Evolutionary conservation across 1,139 yeast species (phyloP).

Genomic region (Taphrina betulina): DNA sequence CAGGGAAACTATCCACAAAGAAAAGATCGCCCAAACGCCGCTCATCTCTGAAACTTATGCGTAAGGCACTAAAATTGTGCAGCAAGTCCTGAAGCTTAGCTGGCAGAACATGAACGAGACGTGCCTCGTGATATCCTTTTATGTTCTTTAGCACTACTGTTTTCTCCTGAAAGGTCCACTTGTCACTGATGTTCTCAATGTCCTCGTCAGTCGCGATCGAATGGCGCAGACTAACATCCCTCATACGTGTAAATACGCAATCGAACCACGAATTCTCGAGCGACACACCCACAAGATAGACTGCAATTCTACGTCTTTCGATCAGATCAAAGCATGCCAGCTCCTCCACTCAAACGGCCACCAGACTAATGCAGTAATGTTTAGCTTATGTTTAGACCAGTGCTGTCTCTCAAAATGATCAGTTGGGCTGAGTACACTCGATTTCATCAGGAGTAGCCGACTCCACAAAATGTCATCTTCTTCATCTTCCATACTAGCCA

Average conservation of each 20-base stretch:
- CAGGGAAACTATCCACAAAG: slow-evolving; percentile 7
- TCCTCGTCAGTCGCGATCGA: slow-evolving; percentile 13
- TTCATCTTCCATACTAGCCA: too few relatives aligned
- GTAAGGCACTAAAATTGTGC: not conserved
- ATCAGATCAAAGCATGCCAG: too few relatives aligned
- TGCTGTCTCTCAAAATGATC: too few relatives aligned
- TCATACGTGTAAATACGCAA: not conserved
- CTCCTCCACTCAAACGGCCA: too few relatives aligned
- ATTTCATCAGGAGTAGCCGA: too few relatives aligned
- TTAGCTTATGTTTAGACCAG: too few relatives aligned
- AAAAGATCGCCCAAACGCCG: slow-evolving; percentile 9
- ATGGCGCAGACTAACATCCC: not conserved
- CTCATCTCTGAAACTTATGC: not conserved
- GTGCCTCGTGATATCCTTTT: slow-evolving; percentile 6
- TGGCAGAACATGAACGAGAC: not conserved
- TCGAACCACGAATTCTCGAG: too few relatives aligned
- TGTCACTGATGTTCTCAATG: not conserved
- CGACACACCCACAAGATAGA: too few relatives aligned
- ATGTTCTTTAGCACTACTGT: not conserved
- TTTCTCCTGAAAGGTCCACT: slow-evolving; percentile 10
- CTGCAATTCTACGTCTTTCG: too few relatives aligned
- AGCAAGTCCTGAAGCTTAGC: not conserved
- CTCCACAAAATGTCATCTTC: too few relatives aligned
- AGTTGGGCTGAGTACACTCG: too few relatives aligned
- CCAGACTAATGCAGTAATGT: too few relatives aligned